These are phyloP conservation scores for Pseudopyricularia javanii DNA, from an alignment of 2,329 filamentous ascomycete genomes.

Conservation along the genomic window DNA sequence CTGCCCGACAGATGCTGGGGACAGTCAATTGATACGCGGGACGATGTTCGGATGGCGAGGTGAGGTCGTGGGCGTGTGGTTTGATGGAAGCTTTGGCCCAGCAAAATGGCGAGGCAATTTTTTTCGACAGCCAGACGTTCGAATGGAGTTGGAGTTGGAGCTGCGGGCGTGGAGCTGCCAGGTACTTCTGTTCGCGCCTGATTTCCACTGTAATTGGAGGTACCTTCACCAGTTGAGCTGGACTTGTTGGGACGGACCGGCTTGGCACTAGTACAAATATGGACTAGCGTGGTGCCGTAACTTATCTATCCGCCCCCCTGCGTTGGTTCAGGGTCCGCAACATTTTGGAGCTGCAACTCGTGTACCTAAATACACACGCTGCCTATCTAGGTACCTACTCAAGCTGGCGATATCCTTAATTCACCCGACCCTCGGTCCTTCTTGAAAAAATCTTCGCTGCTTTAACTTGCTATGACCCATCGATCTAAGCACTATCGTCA, in stretches of 20 bases:
- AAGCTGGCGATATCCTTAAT: background rate
- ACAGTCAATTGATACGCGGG: background rate
- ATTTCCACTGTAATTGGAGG: background rate
- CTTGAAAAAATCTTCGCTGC: background rate
- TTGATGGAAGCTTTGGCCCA: background rate
- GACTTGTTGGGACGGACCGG: slow-evolving; percentile 2
- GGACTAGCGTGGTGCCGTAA: background rate
- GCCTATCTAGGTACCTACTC: background rate
- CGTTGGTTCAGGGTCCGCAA: background rate
- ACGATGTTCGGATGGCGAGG: background rate
- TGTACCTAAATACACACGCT: background rate
- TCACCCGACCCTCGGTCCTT: background rate
- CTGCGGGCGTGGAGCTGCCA: slow-evolving; percentile 1
- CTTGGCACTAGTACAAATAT: background rate
- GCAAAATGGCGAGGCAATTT: background rate
- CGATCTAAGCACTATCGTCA: background rate
- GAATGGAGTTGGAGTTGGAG: background rate
- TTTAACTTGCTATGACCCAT: background rate
- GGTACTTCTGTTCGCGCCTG: background rate
- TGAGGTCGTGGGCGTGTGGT: background rate
- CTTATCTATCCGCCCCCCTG: background rate
- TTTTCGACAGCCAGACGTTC: background rate
- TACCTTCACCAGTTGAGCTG: slow-evolving; percentile 1
- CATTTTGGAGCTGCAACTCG: background rate
- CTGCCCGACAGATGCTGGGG: background rate